Evolutionary conservation across 1,284 basidiomycete species (phyloP).

Genomic region (Rhodotorula sp.): DNA sequence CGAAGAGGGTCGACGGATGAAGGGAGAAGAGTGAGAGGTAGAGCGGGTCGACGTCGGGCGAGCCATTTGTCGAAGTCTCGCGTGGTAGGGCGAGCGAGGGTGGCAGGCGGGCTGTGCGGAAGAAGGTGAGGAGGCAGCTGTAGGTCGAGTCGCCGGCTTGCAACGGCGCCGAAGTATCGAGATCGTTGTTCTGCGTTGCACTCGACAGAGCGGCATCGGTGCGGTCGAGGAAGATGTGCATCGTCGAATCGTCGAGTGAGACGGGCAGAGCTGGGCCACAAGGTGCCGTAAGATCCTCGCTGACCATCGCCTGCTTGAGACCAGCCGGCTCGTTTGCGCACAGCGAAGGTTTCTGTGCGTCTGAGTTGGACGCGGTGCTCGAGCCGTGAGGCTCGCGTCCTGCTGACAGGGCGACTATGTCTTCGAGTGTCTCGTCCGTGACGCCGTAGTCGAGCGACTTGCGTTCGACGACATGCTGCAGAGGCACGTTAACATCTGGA

Average conservation of each 20-base stretch:
- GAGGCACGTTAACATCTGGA: neutral
- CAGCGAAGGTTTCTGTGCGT: no score
- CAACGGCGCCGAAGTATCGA: neutral
- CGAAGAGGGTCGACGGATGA: constrained; percentile 11
- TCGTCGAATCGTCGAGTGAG: constrained; percentile 1
- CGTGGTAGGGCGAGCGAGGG: constrained; percentile 9
- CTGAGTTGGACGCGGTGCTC: no score
- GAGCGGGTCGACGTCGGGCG: constrained; percentile 4
- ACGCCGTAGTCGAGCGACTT: constrained; percentile 9
- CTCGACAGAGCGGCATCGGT: constrained; percentile 5
- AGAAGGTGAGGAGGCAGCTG: constrained; percentile 13
- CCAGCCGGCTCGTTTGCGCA: neutral
- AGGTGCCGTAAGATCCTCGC: neutral
- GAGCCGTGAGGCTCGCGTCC: neutral
- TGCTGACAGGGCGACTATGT: neutral
- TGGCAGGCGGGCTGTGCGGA: constrained; percentile 9
- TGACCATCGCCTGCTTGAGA: constrained; percentile 2
- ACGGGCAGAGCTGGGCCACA: neutral
- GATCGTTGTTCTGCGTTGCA: neutral
- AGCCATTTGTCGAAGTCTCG: neutral
- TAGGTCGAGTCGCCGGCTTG: constrained; percentile 5
- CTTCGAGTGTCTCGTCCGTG: constrained; percentile 2
- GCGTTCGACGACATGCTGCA: neutral
- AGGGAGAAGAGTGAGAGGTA: constrained; percentile 11
- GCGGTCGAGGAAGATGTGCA: constrained; percentile 33